Percentiles rank a stretch among this genome's conserved stretches.
Conservation (phyloP, 257 asterid genomes). For the Fraxinus pennsylvanica region DNA sequence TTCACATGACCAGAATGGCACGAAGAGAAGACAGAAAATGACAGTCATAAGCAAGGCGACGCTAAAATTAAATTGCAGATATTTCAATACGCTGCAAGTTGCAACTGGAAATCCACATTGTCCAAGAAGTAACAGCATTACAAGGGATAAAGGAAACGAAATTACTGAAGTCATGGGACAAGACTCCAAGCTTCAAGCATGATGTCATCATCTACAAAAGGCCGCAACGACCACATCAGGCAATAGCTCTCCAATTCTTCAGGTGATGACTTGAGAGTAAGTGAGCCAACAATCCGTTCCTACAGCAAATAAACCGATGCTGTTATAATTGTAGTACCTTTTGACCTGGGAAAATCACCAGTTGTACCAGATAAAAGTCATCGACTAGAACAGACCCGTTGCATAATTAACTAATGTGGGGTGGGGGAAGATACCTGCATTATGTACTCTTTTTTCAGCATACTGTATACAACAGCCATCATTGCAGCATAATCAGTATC, state of each 20-base stretch:
- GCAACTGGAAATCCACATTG: neutral
- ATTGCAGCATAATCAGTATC: slow-evolving; percentile 50
- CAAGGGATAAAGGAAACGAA: neutral
- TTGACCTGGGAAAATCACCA: neutral
- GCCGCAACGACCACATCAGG: slow-evolving; percentile 87
- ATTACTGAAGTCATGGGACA: slow-evolving; percentile 24
- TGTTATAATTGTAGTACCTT: neutral
- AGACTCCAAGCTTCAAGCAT: slow-evolving; percentile 67
- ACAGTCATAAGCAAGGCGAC: neutral
- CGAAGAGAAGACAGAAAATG: neutral
- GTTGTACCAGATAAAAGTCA: neutral
- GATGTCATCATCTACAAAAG: slow-evolving; percentile 70
- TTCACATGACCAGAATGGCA: neutral
- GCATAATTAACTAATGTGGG: neutral
- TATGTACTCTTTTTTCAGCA: slow-evolving; percentile 70
- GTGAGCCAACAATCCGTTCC: slow-evolving; percentile 65
- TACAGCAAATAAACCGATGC: slow-evolving; percentile 21
- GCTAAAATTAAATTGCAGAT: neutral
- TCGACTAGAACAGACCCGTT: neutral
- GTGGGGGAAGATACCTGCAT: slow-evolving; percentile 68
- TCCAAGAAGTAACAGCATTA: neutral
- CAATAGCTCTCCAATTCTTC: slow-evolving; percentile 78
- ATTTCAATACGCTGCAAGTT: neutral
- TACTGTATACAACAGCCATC: slow-evolving; percentile 65
- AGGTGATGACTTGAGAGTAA: slow-evolving; percentile 55